These are phyloP conservation scores for Coemansia sp. DNA, from an alignment of 192 early-diverging fungal species.

Conservation along the genomic window DNA sequence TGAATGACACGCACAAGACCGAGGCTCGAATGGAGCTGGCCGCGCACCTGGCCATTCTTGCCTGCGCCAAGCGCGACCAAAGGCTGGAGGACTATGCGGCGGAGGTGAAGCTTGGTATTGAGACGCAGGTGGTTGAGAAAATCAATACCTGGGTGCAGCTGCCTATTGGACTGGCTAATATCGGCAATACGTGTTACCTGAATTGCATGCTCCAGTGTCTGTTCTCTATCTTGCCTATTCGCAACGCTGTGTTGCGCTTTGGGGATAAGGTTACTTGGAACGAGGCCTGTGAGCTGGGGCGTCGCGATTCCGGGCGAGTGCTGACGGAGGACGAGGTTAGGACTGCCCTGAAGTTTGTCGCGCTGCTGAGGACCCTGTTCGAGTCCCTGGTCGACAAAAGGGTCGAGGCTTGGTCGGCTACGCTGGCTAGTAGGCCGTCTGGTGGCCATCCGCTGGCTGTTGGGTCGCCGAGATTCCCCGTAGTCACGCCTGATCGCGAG, in stretches of 20 bases:
- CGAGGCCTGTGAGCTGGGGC: constrained; percentile 31
- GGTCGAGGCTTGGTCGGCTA: constrained; percentile 35
- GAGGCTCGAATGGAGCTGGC: constrained; percentile 44
- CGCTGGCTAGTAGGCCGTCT: constrained; percentile 22
- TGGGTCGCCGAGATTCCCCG: constrained; percentile 17
- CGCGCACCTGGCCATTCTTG: constrained; percentile 26
- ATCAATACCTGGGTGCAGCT: constrained; percentile 46
- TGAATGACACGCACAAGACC: constrained; percentile 22
- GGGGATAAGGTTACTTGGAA: constrained; percentile 55
- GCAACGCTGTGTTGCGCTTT: constrained; percentile 60
- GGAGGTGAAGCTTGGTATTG: constrained; percentile 1
- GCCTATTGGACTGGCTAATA: constrained; percentile 77
- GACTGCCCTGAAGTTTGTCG: constrained; percentile 53
- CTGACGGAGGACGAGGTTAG: constrained; percentile 25
- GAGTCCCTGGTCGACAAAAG: constrained; percentile 37
- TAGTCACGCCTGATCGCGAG: constrained; percentile 61
- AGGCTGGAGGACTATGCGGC: constrained; percentile 36
- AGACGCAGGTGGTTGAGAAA: constrained; percentile 1
- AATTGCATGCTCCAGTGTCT: constrained; percentile 83
- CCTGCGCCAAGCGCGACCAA: constrained; percentile 25
- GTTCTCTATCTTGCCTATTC: constrained; percentile 66
- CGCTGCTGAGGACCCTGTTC: constrained; percentile 59
- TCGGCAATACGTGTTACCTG: constrained; percentile 89
- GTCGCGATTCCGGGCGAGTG: constrained; percentile 33
- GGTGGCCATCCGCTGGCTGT: constrained; percentile 40